phyloP scores from a whole-genome alignment of 352 stramenopile genomes.

The Pythium angustatum region DNA sequence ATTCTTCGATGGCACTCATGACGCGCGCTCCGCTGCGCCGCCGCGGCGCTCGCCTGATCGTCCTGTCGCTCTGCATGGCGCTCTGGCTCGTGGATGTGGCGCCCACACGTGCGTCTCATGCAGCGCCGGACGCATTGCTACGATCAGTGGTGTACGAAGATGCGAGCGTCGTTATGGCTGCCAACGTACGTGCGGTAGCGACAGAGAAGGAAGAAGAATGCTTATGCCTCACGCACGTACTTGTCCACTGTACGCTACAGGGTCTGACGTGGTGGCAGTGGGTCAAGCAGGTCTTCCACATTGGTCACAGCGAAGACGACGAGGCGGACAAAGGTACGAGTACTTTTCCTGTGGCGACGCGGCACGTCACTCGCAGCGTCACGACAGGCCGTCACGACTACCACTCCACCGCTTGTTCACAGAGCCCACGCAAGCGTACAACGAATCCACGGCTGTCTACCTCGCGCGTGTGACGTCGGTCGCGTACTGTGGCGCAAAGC shows the following conservation, averaged over 20 bases:
- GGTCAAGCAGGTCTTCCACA: slow-evolving; percentile 22
- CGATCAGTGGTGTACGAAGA: slow-evolving; percentile 8
- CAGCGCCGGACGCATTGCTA: neutral
- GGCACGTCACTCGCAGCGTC: too few species aligned
- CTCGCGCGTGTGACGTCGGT: slow-evolving; percentile 76
- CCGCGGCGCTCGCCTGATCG: too few species aligned
- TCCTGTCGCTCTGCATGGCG: neutral
- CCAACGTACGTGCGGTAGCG: slow-evolving; percentile 9
- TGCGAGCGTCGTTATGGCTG: slow-evolving; percentile 5
- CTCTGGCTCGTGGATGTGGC: neutral
- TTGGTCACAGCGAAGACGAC: neutral
- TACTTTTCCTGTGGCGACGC: too few species aligned
- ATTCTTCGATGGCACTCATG: too few species aligned
- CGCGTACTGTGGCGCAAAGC: slow-evolving; percentile 65
- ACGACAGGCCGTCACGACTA: too few species aligned
- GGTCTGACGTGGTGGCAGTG: slow-evolving; percentile 27
- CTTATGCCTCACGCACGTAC: too few species aligned
- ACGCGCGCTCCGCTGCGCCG: neutral
- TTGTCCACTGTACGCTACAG: too few species aligned
- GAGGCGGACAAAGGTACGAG: neutral
- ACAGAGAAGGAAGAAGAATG: too few species aligned
- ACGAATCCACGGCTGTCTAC: slow-evolving; percentile 67
- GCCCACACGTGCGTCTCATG: neutral
- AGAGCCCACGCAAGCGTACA: slow-evolving; percentile 41
- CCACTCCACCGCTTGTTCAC: neutral